Evolutionary conservation across 163 green algal species (phyloP), one percentile per base, ranked within the genome.

Genomic region (Chloromonas sp.): DNA sequence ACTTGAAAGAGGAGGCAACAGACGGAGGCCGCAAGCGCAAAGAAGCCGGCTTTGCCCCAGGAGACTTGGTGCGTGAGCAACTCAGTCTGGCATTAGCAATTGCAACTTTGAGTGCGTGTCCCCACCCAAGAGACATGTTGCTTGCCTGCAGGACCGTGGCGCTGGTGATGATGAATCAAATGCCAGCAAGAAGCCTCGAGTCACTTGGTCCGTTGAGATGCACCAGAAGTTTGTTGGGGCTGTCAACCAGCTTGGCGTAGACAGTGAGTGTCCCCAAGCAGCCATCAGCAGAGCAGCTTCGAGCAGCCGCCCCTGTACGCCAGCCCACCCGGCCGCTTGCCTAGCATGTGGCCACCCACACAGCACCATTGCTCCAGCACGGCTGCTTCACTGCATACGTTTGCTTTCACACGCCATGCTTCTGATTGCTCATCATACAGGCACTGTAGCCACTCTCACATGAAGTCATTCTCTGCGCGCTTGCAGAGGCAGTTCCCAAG

Each of bases 171-270:
- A 92, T 8, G 88, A 88, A 0, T 86, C 77, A 0, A 85, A 58
- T 14, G 74, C 89, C 60, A 81, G 85, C 60, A 99, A 99, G 92
- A 98, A 98, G 87, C 91, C 94, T 0, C 91, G 97, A 3, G 95
- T 99, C 58, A 94, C 98, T 77, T 99, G 97, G 97, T 95, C 90
- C 0, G 93, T 97, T 71, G 96, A 99, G 86, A 98, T 99, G 93
- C 97, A 99, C 89, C 92, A 97, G 90, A 92, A 97, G 89, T 99
- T 99, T 93, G 97, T 99, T 3, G 94, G 95, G 58, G 97, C 97
- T 0, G 97, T 99, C 78, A 98, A 98, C 86, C 87, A 95, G 86
- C 92, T 99, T 57, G 97, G 97, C 78, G 94, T 99, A 2, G 97
- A 99, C 88, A 98, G 94, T 97, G 87, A 91, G 90, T 85, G n/a